Evolutionary conservation across 192 early-diverging fungal species (phyloP), one percentile per base, ranked within the genome.

Genomic region (Coemansia furcata): DNA sequence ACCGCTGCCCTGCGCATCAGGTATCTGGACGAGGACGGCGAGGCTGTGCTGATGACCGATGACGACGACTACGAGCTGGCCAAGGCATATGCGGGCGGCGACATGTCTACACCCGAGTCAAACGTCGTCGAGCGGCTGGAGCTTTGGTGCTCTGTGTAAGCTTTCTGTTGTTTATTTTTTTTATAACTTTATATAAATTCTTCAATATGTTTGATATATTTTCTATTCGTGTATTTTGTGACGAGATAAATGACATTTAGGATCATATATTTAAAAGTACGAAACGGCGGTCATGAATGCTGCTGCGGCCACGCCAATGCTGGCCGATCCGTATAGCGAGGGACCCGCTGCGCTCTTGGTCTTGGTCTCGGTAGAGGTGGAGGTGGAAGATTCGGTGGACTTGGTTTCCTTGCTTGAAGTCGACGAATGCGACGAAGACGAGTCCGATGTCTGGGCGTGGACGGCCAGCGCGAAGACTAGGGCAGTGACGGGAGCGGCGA

Each of bases 41-140:
- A 91, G 70, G 83, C 92, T 73, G 87, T 95, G n/a, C 75, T 90
- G 42, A 92, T 97, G 87, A 90, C 89, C 30, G 94, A 96, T 74
- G 88, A 97, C 35, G 95, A 96, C 40, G 95, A 97, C 76, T 88
- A 91, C 69, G 85, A 91, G 57, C 86, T 94, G 73, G 88, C 89
- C 42, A 86, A 86, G 66, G 85, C 82, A 15, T 82, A 83, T 40
- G 78, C 80, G 52, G 75, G 81, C 35, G 77, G 82, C 8, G 84
- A 88, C 17, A 86, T 86, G 76, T 79, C 68, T 5, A 58, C 68
- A 6, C 77, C 67, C 9, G 62, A 77, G 64, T 76, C 81, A 42
- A 82, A 85, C 35, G 57, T 74, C 30, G 80, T 87, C 3, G 86
- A 87, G 57, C 78, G 86, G 44, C 49, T 88, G 19, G 87, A 88